Evolutionary conservation across 148 eudicot species (phyloP).

Genomic region (Dianthus caryophyllus): DNA sequence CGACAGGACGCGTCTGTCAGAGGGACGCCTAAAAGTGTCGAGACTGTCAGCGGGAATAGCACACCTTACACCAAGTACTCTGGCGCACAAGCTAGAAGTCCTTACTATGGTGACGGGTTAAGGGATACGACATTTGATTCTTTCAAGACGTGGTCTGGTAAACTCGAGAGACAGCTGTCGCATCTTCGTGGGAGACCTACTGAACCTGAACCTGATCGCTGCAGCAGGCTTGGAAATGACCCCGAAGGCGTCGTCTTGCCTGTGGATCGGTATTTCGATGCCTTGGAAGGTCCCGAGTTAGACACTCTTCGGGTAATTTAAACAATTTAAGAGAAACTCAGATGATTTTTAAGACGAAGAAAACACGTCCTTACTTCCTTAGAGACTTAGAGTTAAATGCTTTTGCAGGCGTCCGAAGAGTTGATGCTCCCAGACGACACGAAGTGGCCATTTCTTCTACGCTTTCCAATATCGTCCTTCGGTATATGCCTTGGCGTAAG

Average conservation of each 20-base stretch:
- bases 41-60: slow-evolving; percentile 23
- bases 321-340: no score
- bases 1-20: slow-evolving; percentile 11
- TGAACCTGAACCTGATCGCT: slow-evolving; percentile 31
- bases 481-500: slow-evolving; percentile 88
- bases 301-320: slow-evolving; percentile 65
- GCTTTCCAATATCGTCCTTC: slow-evolving; percentile 65
- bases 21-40: slow-evolving; percentile 30
- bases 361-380: no score
- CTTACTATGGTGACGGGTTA: slow-evolving; percentile 28
- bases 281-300: slow-evolving; percentile 82
- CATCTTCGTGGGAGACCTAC: slow-evolving; percentile 45
- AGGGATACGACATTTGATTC: slow-evolving; percentile 65
- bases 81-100: slow-evolving; percentile 23
- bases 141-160: slow-evolving; percentile 85
- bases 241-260: slow-evolving; percentile 40
- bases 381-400: slow-evolving; percentile 2
- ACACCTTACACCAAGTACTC: slow-evolving; percentile 20
- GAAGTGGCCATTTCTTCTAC: slow-evolving; percentile 88
- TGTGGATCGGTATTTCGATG: slow-evolving; percentile 78
- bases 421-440: slow-evolving; percentile 77
- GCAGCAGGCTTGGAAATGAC: slow-evolving; percentile 15
- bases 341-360: neutral
- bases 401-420: slow-evolving; percentile 64
- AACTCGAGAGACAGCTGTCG: slow-evolving; percentile 64